These are phyloP conservation scores for Arctium lappa DNA, from an alignment of 129 eudicot genomes.

Conservation along the genomic window DNA sequence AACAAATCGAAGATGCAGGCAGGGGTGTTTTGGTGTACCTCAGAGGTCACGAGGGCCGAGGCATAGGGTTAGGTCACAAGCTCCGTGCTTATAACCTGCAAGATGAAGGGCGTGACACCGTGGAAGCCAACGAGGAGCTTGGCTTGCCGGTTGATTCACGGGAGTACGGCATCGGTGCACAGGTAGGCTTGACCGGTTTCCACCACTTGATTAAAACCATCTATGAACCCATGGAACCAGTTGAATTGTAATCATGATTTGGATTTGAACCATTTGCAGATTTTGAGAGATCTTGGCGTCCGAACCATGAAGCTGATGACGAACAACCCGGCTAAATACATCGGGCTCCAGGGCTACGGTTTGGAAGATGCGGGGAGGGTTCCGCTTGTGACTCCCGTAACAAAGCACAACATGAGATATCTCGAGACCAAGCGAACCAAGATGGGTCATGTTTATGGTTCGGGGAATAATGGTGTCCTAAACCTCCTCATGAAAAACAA, in stretches of 20 bases:
- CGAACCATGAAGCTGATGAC: conserved; percentile 90
- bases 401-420: conserved; percentile 73
- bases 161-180: conserved; percentile 91
- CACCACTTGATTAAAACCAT: neutral
- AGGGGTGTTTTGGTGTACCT: conserved; percentile 84
- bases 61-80: conserved; percentile 93
- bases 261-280: conserved; percentile 40
- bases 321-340: conserved; percentile 79
- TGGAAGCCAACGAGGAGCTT: conserved; percentile 91
- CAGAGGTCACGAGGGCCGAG: conserved; percentile 96
- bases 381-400: conserved; percentile 70
- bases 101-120: conserved; percentile 95
- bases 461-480: conserved; percentile 27
- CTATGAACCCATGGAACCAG: neutral
- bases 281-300: conserved; percentile 79
- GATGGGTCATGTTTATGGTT: conserved; percentile 81
- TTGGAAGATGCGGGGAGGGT: conserved; percentile 71
- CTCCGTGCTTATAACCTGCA: conserved; percentile 92
- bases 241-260: conserved; percentile 1
- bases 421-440: conserved; percentile 82
- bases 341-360: conserved; percentile 88
- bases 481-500: conserved; percentile 28
- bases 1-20: conserved; percentile 84
- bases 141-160: conserved; percentile 95
- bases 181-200: conserved; percentile 43